A percentile compares a stretch with the other conserved stretches of the same genome.
These are phyloP conservation scores for Mortierella sp. DNA, from an alignment of 371 early-diverging fungal genomes.

Conservation along the genomic window DNA sequence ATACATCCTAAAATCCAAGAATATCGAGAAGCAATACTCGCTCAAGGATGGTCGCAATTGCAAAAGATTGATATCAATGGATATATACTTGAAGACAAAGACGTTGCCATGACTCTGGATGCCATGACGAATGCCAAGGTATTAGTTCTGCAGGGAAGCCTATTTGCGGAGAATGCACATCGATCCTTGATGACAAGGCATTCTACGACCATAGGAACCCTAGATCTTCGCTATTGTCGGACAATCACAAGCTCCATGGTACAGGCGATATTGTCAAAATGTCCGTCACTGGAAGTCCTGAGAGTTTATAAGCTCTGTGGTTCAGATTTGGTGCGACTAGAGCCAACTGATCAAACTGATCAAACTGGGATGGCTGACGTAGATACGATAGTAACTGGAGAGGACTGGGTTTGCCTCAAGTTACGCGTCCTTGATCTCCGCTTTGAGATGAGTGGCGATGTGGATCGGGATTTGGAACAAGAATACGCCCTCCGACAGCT, in stretches of 20 bases:
- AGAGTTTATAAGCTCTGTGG: background rate
- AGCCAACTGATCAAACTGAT: background rate
- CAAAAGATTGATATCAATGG: background rate
- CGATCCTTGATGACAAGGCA: background rate
- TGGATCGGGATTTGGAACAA: background rate
- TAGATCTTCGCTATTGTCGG: background rate
- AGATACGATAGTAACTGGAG: background rate
- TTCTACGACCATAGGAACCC: background rate
- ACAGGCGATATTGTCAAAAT: background rate
- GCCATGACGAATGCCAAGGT: background rate
- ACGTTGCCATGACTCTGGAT: background rate
- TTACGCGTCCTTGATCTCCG: background rate
- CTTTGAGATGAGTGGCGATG: background rate
- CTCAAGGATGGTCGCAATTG: background rate
- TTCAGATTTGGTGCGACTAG: background rate
- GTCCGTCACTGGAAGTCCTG: background rate
- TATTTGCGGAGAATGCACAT: background rate
- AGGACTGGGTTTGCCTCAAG: background rate
- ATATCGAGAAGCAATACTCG: background rate
- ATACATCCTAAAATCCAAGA: background rate
- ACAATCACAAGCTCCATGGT: background rate
- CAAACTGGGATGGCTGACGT: no score
- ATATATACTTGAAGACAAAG: background rate
- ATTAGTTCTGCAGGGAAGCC: background rate
- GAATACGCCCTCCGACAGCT: background rate